Evolutionary conservation across 2,329 filamentous ascomycete species (phyloP), one percentile per base, ranked within the genome.

Genomic region (Pseudocercospora pini-densiflorae): DNA sequence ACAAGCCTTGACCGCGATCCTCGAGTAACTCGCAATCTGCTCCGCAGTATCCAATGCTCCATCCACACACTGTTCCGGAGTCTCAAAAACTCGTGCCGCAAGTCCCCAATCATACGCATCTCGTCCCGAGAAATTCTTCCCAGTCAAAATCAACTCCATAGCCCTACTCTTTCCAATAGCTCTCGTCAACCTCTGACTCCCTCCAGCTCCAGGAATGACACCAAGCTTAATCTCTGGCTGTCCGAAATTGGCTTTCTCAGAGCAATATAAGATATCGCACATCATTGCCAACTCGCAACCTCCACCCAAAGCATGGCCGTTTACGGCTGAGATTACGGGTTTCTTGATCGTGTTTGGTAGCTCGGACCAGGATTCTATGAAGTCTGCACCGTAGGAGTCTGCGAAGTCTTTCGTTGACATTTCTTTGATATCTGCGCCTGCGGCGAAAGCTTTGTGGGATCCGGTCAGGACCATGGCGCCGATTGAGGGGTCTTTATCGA

Each of bases 341-440:
- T 96, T 98, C 83, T 97, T 96, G 79, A 98, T 85, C 68, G 88
- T 85, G 21, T 90, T 92, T 27, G 93, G 91, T 55, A 97, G 87
- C 69, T 91, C 86, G 5, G 93, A 97, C 95, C 95, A 99, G 9
- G 89, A 89, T 78, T 97, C 93, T 80, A 99, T 98, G 80, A 99
- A 99, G 77, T 96, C 92, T 72, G 84, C 88, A 57, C 88, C 91
- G 83, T 97, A 98, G 45, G 95, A 94, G 71, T 90, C 84, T 69
- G 92, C 88, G 82, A 99, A 99, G 63, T 90, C 94, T 45, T 97
- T 88, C 67, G 93, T 90, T 31, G 93, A 92, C 95, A 99, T 99
- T 82, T 99, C 95, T 81, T 98, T 98, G 84, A 99, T 99, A 81
- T 99, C 95, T 68, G 95, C 95, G 60, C 95, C 95, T 53, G 95